These are phyloP conservation scores for Coemansia sp. DNA, from an alignment of 192 early-diverging fungal species.

Conservation along the genomic window DNA sequence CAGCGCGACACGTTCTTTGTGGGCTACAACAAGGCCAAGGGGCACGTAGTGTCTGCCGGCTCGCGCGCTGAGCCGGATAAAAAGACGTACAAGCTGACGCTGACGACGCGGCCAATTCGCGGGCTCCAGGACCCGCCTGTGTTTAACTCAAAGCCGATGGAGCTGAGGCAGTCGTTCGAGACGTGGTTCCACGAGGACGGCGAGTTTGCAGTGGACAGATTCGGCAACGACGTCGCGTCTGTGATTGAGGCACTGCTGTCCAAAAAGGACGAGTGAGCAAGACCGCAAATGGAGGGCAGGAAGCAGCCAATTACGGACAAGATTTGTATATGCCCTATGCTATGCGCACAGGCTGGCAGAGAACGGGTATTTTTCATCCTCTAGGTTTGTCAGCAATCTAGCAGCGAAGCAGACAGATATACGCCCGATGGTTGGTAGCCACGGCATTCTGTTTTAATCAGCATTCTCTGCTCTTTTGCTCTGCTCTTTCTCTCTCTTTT, in stretches of 20 bases:
- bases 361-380: neutral
- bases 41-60: constrained; percentile 57
- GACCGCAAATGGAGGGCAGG: neutral
- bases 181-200: constrained; percentile 71
- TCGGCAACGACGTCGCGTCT: constrained; percentile 57
- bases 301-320: neutral
- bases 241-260: constrained; percentile 55
- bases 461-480: neutral
- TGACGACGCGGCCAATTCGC: constrained; percentile 54
- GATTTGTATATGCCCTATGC: neutral
- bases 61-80: constrained; percentile 55
- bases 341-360: neutral
- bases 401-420: neutral
- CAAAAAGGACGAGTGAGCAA: constrained; percentile 48
- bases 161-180: constrained; percentile 57
- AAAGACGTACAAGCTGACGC: constrained; percentile 59
- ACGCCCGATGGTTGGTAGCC: neutral
- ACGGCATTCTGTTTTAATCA: too few relatives aligned
- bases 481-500: neutral
- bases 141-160: constrained; percentile 45
- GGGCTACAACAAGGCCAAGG: constrained; percentile 61
- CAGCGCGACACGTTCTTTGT: constrained; percentile 71
- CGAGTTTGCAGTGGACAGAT: constrained; percentile 56
- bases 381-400: neutral
- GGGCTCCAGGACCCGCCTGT: constrained; percentile 55